Conservation (phyloP, 805 yeast species). For the Teunomyces barrocoloradensis region DNA sequence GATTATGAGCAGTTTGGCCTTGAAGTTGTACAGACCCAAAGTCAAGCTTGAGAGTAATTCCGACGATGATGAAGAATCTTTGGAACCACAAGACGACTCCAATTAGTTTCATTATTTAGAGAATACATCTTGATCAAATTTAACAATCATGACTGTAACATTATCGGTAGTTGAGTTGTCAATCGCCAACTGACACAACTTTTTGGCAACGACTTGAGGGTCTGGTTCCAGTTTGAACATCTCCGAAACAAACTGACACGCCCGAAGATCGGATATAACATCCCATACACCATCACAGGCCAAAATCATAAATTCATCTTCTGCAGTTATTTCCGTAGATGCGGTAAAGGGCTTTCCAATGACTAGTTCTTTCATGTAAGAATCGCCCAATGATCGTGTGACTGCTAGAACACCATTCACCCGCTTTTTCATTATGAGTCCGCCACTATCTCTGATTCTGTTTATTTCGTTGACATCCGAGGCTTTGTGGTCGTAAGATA, state of each 20-base stretch:
- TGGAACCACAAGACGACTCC: not conserved
- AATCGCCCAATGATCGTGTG: constrained; percentile 88
- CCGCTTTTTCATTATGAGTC: constrained; percentile 82
- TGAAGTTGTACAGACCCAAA: constrained; percentile 46
- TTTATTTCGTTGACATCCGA: constrained; percentile 73
- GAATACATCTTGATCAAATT: constrained; percentile 48
- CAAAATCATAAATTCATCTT: constrained; percentile 77
- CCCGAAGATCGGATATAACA: constrained; percentile 80
- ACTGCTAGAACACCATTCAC: constrained; percentile 96
- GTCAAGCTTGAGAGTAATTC: constrained; percentile 14
- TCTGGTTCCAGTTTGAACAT: constrained; percentile 36
- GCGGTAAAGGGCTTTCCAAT: constrained; percentile 93
- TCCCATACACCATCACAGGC: constrained; percentile 99
- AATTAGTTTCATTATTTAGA: not conserved
- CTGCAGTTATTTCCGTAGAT: constrained; percentile 63
- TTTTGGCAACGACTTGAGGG: constrained; percentile 65
- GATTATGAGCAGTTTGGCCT: constrained; percentile 52
- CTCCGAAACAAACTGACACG: constrained; percentile 66
- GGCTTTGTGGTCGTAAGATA: constrained; percentile 93
- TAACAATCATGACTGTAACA: constrained; percentile 87
- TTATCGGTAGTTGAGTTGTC: constrained; percentile 83
- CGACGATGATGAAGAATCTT: constrained; percentile 2
- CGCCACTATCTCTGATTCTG: constrained; percentile 77
- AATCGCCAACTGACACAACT: constrained; percentile 70
- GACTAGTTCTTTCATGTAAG: constrained; percentile 86